Conservation (phyloP, 257 asterid species). For the Nicotiana paniculata region DNA sequence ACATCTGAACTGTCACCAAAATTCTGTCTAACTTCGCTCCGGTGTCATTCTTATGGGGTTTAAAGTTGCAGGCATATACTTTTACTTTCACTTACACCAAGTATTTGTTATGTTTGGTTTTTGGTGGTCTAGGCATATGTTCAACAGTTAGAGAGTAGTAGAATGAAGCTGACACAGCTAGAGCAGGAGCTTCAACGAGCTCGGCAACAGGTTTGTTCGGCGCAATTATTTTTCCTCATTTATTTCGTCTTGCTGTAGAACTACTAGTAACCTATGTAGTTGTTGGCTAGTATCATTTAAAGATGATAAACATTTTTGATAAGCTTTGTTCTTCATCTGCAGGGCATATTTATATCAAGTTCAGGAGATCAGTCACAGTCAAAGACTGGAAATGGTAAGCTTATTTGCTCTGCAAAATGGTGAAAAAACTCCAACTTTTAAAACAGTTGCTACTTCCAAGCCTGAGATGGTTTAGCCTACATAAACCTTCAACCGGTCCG, state of each 20-base stretch:
- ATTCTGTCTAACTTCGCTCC: too few species aligned
- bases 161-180: constrained; percentile 98
- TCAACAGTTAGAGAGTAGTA: constrained; percentile 94
- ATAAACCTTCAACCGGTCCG: too few species aligned
- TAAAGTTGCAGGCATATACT: too few species aligned
- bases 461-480: too few species aligned
- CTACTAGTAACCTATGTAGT: background rate
- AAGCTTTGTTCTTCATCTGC: constrained; percentile 23
- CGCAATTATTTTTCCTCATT: too few species aligned
- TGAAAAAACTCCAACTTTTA: too few species aligned
- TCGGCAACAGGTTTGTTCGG: constrained; percentile 73
- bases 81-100: too few species aligned
- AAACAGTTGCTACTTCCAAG: too few species aligned
- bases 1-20: background rate
- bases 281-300: background rate
- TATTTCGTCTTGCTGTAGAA: too few species aligned
- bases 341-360: constrained; percentile 94
- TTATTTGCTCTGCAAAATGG: background rate
- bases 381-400: constrained; percentile 79
- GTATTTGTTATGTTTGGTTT: background rate
- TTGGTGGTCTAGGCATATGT: constrained; percentile 74
- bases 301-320: background rate
- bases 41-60: too few species aligned
- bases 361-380: constrained; percentile 97
- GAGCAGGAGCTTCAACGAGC: constrained; percentile 99